phyloP scores from a whole-genome alignment of 768 basidiomycete species.

The Calvatia gigantea region DNA sequence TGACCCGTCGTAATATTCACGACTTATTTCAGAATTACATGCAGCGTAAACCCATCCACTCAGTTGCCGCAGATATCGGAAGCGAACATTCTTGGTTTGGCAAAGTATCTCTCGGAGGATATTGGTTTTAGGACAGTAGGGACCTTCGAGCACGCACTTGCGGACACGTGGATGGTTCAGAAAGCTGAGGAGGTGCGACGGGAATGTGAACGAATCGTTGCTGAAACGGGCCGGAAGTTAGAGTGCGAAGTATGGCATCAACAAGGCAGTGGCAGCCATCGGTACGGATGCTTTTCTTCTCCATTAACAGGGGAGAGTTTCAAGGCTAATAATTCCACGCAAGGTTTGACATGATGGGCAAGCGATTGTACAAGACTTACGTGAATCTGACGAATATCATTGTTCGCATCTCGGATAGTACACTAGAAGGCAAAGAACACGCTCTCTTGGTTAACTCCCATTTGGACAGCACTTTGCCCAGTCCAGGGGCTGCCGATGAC shows the following conservation, averaged over 20 bases:
- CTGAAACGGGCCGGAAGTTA: slow-evolving; percentile 49
- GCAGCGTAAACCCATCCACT: slow-evolving; percentile 46
- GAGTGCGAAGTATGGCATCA: slow-evolving; percentile 93
- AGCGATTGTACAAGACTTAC: slow-evolving; percentile 83
- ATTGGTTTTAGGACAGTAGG: slow-evolving; percentile 93
- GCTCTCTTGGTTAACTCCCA: slow-evolving; percentile 88
- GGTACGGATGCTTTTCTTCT: slow-evolving; percentile 44
- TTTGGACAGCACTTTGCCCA: slow-evolving; percentile 86
- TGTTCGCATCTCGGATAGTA: slow-evolving; percentile 80
- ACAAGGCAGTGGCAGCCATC: slow-evolving; percentile 82
- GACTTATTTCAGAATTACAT: not conserved
- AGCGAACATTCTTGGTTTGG: slow-evolving; percentile 56
- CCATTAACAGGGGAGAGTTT: not conserved
- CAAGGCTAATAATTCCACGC: not conserved
- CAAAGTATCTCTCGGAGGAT: slow-evolving; percentile 72
- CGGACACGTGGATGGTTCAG: slow-evolving; percentile 77
- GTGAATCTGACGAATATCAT: slow-evolving; percentile 86
- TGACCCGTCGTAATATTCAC: not conserved
- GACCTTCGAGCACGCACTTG: slow-evolving; percentile 80
- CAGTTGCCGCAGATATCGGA: slow-evolving; percentile 71
- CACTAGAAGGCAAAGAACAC: slow-evolving; percentile 67
- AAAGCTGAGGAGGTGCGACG: slow-evolving; percentile 59
- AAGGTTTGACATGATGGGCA: slow-evolving; percentile 91
- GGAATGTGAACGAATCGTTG: slow-evolving; percentile 56
- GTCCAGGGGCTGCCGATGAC: slow-evolving; percentile 88